Evolutionary conservation across 139 green algal genomes (phyloP).

Genomic region (Coelastrella sp.): DNA sequence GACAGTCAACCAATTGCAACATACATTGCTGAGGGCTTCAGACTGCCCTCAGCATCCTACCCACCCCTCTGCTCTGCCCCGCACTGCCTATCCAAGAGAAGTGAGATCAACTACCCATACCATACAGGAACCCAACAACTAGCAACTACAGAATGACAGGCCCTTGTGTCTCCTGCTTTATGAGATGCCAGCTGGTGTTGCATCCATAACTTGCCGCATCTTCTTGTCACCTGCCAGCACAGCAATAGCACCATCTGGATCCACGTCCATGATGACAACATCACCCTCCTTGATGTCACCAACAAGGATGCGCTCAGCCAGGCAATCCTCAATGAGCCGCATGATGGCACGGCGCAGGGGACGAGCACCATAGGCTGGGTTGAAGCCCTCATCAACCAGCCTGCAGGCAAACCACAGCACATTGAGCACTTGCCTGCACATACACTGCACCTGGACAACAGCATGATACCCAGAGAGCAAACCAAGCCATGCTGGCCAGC

Average conservation of each 20-base stretch:
- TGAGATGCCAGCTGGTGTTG: conserved; percentile 83
- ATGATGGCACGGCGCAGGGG: conserved; percentile 99
- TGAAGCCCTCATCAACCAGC: conserved; percentile 99
- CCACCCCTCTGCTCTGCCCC: too few relatives aligned
- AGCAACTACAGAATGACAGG: too few relatives aligned
- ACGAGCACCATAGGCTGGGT: conserved; percentile 96
- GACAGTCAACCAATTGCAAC: too few relatives aligned
- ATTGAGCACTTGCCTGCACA: background rate
- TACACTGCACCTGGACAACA: background rate
- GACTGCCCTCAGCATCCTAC: too few relatives aligned
- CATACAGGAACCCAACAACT: too few relatives aligned
- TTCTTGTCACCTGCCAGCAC: conserved; percentile 95
- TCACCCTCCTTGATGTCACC: conserved; percentile 96
- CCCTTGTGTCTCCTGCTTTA: too few relatives aligned
- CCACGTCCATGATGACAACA: conserved; percentile 93
- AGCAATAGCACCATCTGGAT: conserved; percentile 89
- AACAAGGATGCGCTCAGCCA: conserved; percentile 94
- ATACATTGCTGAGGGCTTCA: too few relatives aligned
- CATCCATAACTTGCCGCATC: conserved; percentile 77
- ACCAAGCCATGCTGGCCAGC: too few relatives aligned
- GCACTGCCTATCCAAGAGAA: too few relatives aligned
- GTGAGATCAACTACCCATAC: too few relatives aligned
- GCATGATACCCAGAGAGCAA: background rate
- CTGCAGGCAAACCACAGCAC: conserved; percentile 46
- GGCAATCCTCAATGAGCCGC: conserved; percentile 97